Conservation (phyloP, 2,329 filamentous ascomycete genomes). For the Paramyrothecium sp. region DNA sequence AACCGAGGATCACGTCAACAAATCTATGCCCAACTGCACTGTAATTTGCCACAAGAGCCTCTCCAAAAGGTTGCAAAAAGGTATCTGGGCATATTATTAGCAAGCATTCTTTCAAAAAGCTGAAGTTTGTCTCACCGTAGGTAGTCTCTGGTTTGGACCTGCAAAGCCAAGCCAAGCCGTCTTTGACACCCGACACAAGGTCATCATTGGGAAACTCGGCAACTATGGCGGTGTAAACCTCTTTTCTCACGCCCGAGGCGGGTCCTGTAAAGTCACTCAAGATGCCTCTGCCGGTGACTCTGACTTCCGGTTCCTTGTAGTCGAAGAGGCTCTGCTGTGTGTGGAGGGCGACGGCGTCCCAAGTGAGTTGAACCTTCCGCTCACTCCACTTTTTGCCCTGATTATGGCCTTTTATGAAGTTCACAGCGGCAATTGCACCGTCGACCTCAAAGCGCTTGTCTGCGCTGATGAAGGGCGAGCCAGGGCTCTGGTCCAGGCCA, state of each 20-base stretch:
- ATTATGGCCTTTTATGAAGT: constrained; percentile 28
- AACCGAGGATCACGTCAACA: neutral
- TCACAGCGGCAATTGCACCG: constrained; percentile 40
- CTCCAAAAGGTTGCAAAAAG: constrained; percentile 14
- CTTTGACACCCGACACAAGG: constrained; percentile 30
- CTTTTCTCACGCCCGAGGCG: constrained; percentile 22
- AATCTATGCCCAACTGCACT: neutral
- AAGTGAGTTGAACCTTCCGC: constrained; percentile 35
- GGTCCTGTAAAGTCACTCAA: neutral
- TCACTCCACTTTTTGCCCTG: constrained; percentile 33
- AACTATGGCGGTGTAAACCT: constrained; percentile 29
- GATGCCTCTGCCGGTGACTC: neutral
- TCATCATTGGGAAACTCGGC: constrained; percentile 31
- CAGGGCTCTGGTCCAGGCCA: constrained; percentile 34
- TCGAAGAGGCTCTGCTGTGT: constrained; percentile 31
- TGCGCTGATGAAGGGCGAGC: constrained; percentile 29
- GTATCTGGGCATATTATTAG: constrained; percentile 6
- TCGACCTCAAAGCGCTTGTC: constrained; percentile 50
- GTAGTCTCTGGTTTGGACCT: constrained; percentile 36
- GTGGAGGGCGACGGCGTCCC: constrained; percentile 32
- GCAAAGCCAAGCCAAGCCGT: constrained; percentile 35
- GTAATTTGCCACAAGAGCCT: constrained; percentile 5
- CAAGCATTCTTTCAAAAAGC: neutral
- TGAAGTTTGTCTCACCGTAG: constrained; percentile 19
- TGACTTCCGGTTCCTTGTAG: constrained; percentile 43